Base-by-base conservation (phyloP, 192 early-diverging fungal genomes). In the Entomortierella lignicola region DNA sequence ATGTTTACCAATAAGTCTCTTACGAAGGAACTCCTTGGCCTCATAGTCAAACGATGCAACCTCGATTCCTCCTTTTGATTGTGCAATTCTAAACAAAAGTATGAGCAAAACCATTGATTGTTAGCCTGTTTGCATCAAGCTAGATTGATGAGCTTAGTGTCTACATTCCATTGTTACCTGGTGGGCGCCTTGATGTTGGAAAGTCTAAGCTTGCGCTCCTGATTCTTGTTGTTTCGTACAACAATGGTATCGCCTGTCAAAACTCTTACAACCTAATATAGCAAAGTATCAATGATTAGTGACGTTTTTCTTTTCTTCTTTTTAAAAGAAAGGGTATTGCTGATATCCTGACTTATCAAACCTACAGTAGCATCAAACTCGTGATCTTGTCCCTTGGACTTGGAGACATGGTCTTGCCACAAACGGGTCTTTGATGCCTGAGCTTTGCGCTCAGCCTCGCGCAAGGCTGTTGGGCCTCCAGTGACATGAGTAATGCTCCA, bases 11-110 rank as follows among this genome's bases (percentile, higher is more conserved):
- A 99, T 96, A 63, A 94, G 83, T 52, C 91, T 86, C 65, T 92
- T 92, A 34, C 98, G 91, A 48, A 99, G 85, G 60, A 90, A 89
- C 77, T 99, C 98, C 70, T 90, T 91, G 20, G 96, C 96, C 60
- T 97, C 93, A 72, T 91, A 90, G 39, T 93, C 87, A 79, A 95
- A 97, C 10, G 91, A 92, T 12, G 90, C 89, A 63, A 93, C 89
- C 60, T 90, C 89, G 18, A 90, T 72, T 59, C 93, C 77, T 61
- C 93, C 93, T 29, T 92, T 90, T 44, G 84, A 66, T 53, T 72
- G 73, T 57, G 71, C 23, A 57, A 67, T 60, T 63, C 71, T 53
- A 59, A 63, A 4, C 4, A 6, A 20, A 29, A 5, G 26, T 52
- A 54, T 59, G 17, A 50, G 11, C 25, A 27, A 61, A 43, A 21